Base-by-base conservation (phyloP, 1,139 yeast species). In the Pichia sp. region DNA sequence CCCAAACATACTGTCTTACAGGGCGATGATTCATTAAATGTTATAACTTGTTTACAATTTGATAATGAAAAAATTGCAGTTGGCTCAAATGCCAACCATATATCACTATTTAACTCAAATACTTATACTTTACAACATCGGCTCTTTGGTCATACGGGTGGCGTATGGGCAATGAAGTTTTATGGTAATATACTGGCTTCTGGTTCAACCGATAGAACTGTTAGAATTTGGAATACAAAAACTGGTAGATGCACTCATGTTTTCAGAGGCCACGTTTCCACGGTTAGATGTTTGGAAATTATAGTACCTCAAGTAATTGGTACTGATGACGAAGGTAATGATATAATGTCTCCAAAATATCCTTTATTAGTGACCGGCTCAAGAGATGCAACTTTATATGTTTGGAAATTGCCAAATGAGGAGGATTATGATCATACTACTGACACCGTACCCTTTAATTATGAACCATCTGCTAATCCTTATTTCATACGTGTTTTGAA, bases 151-250 rank as follows among this genome's bases (percentile, higher is more conserved):
- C 99, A 93, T 64, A 96, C 87, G 54, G 98, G 98, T 47, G 99
- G 99, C 30, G 99, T 95, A 11, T 93, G 99, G 99, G 98, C 99
- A 1, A 74, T 93, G 65, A 90, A 93, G 67, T 91, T 90, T 66
- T 80, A 80, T 51, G 88, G 88, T n/a, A 83, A 87, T 65, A 84
- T 87, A 1, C 71, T 91, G 44, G 95, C 90, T 0, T 84, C 95
- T 57, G 98, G 97, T 0, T 84, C 96, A 1, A 90, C 96, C 1
- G 98, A 91, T 69, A 77, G 96, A 60, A 84, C 95, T 0, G 96
- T 91, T 9, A 76, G 97, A 53, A 83, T 91, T 5, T 91, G 98
- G 98, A 88, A 90, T 66, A 80, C 89, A 58, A 73, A 74, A 47
- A 79, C 84, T 25, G 90, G 87, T 0, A 75, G 73, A 59, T 87